A percentile compares a stretch with the other conserved stretches of the same genome.
Conservation (phyloP, 805 yeast species). For the Brettanomyces bruxellensis region DNA sequence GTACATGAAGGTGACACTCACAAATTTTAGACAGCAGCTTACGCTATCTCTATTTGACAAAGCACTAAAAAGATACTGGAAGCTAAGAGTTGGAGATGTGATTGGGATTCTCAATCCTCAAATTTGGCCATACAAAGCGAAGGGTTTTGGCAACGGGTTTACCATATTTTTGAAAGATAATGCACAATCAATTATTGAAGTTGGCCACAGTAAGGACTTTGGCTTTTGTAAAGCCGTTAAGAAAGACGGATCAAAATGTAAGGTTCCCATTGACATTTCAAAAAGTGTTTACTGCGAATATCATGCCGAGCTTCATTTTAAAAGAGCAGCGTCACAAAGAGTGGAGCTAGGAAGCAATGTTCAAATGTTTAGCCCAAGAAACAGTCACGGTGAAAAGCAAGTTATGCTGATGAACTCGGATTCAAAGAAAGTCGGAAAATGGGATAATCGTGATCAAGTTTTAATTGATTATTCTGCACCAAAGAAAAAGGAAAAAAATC, state of each 20-base stretch:
- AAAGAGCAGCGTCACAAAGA: slow-evolving; percentile 47
- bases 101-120: slow-evolving; percentile 70
- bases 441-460: not conserved
- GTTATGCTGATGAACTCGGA: slow-evolving; percentile 27
- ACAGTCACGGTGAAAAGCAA: slow-evolving; percentile 32
- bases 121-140: slow-evolving; percentile 30
- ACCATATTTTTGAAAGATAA: slow-evolving; percentile 45
- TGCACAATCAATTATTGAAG: slow-evolving; percentile 50
- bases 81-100: slow-evolving; percentile 64
- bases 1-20: slow-evolving; percentile 52
- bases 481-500: slow-evolving; percentile 6
- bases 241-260: slow-evolving; percentile 45
- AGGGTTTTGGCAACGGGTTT: slow-evolving; percentile 28
- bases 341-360: slow-evolving; percentile 66
- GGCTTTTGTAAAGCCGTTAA: slow-evolving; percentile 52
- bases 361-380: slow-evolving; percentile 45
- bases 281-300: slow-evolving; percentile 55
- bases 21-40: slow-evolving; percentile 57
- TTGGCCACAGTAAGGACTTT: slow-evolving; percentile 62
- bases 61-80: slow-evolving; percentile 66
- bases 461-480: slow-evolving; percentile 1
- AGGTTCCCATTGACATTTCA: slow-evolving; percentile 47
- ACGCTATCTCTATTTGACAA: slow-evolving; percentile 56
- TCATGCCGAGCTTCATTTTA: slow-evolving; percentile 54
- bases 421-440: slow-evolving; percentile 14